Percentiles rank a stretch among this genome's conserved stretches.
These are phyloP conservation scores for Fusarium sp. DNA, from an alignment of 2,329 filamentous ascomycete species.

Conservation along the genomic window DNA sequence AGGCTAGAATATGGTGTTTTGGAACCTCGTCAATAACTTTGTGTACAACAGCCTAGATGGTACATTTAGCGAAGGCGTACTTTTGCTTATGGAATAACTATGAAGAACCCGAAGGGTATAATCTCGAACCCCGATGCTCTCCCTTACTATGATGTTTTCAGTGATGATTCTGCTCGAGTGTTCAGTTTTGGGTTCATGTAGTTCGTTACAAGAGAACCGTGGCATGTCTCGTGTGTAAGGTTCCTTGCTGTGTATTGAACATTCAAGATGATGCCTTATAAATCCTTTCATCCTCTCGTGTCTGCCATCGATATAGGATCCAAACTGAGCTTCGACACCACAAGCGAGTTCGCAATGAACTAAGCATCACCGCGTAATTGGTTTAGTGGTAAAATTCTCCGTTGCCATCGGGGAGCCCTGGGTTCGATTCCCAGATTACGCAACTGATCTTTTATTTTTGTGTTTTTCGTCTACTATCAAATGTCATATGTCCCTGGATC, in stretches of 20 bases:
- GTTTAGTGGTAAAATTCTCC: constrained; percentile 45
- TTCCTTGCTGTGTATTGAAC: too few relatives aligned
- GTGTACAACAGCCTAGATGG: constrained; percentile 46
- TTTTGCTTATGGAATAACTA: constrained; percentile 43
- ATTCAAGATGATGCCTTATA: too few relatives aligned
- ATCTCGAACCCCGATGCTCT: neutral
- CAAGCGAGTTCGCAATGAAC: neutral
- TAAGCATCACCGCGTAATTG: constrained; percentile 27
- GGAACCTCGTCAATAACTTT: constrained; percentile 35
- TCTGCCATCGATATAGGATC: neutral
- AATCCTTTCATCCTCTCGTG: too few relatives aligned
- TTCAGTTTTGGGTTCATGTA: neutral
- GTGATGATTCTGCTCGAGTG: neutral
- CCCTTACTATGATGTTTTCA: neutral
- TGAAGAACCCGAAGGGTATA: constrained; percentile 2
- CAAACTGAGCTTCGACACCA: neutral
- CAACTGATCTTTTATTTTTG: neutral
- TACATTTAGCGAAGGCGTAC: constrained; percentile 49
- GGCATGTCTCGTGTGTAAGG: too few relatives aligned
- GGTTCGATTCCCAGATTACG: constrained; percentile 44
- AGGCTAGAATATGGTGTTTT: constrained; percentile 41
- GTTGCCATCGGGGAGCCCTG: constrained; percentile 44
- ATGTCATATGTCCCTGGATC: too few relatives aligned
- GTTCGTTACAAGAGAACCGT: too few relatives aligned
- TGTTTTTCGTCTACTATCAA: neutral